Evolutionary conservation across 2,329 filamentous ascomycete genomes (phyloP).

Genomic region (Emmonsia crescens): DNA sequence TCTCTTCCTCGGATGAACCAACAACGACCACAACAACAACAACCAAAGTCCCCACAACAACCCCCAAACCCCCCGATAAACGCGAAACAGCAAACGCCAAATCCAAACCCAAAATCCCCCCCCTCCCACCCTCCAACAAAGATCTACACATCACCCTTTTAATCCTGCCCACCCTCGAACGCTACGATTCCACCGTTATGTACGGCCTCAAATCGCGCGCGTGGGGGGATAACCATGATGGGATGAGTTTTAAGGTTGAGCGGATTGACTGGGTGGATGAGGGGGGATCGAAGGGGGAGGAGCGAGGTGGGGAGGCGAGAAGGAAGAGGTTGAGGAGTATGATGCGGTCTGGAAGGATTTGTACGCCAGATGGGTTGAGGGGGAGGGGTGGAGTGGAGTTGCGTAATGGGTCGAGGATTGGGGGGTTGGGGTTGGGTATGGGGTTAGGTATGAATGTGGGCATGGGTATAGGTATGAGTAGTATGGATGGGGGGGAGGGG

Average conservation of each 20-base stretch:
- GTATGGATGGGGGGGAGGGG: constrained; percentile 13
- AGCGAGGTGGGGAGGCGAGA: constrained; percentile 36
- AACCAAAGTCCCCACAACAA: not conserved
- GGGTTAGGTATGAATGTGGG: not conserved
- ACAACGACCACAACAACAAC: not conserved
- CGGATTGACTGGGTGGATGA: constrained; percentile 80
- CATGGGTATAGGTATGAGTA: constrained; percentile 1
- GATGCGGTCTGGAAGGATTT: constrained; percentile 34
- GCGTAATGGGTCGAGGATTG: constrained; percentile 14
- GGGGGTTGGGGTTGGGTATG: constrained; percentile 10
- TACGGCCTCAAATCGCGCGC: constrained; percentile 74
- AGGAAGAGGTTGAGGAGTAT: constrained; percentile 39
- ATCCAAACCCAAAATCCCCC: constrained; percentile 25
- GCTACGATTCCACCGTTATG: constrained; percentile 63
- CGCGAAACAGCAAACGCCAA: not conserved
- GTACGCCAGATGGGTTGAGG: constrained; percentile 28
- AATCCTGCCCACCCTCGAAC: constrained; percentile 66
- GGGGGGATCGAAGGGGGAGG: constrained; percentile 37
- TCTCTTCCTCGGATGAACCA: not conserved
- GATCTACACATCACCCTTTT: constrained; percentile 82
- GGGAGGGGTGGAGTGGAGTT: constrained; percentile 2
- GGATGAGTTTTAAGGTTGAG: constrained; percentile 77
- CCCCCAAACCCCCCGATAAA: constrained; percentile 13
- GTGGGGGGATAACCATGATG: constrained; percentile 69
- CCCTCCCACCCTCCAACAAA: constrained; percentile 50